phyloP scores from a whole-genome alignment of 1,284 basidiomycete genomes.

The Boletus semigastroideus region DNA sequence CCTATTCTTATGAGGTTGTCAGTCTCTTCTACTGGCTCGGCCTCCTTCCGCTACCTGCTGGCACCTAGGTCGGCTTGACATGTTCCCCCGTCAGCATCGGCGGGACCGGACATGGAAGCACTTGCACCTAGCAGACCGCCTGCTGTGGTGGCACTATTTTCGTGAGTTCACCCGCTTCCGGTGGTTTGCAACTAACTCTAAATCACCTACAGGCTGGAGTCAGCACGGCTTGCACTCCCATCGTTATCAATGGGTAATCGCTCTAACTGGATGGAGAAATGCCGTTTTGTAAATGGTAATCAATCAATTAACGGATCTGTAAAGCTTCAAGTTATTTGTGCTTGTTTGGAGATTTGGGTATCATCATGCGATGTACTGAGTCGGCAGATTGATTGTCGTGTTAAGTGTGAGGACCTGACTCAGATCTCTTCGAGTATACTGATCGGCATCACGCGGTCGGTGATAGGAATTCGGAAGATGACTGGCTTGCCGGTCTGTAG shows the following conservation, averaged over 20 bases:
- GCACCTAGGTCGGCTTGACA: slow-evolving; percentile 8
- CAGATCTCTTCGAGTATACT: too few species aligned
- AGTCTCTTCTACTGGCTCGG: neutral
- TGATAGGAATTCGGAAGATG: too few species aligned
- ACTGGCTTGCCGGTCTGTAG: too few species aligned
- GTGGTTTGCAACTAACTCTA: too few species aligned
- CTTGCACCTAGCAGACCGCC: slow-evolving; percentile 14
- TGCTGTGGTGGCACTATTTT: slow-evolving; percentile 18
- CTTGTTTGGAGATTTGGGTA: too few species aligned
- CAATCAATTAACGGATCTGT: too few species aligned
- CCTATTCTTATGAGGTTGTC: neutral
- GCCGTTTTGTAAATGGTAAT: too few species aligned
- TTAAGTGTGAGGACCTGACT: too few species aligned
- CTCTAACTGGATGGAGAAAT: neutral
- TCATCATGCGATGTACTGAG: too few species aligned
- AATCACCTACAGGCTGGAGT: slow-evolving; percentile 2
- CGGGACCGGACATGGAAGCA: neutral
- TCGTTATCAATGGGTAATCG: slow-evolving; percentile 8
- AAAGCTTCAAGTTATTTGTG: too few species aligned
- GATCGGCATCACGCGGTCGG: too few species aligned
- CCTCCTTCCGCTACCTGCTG: neutral
- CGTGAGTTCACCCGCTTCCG: slow-evolving; percentile 8
- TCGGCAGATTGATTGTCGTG: too few species aligned
- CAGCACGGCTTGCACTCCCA: slow-evolving; percentile 12
- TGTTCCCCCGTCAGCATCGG: slow-evolving; percentile 9